Evolutionary conservation across 306 rosid species (phyloP).

Genomic region (Vigna nakashimae): DNA sequence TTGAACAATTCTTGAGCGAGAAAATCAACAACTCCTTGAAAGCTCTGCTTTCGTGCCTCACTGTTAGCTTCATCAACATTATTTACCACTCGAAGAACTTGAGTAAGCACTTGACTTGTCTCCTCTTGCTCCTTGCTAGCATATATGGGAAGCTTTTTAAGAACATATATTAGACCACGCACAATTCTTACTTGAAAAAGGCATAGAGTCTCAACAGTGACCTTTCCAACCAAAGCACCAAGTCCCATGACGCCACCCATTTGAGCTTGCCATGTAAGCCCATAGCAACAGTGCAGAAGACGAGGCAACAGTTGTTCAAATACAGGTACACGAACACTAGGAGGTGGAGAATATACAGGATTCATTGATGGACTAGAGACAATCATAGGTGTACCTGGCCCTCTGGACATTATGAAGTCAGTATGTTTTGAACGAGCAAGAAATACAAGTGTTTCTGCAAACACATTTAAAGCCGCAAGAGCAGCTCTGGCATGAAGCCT

Average conservation of each 20-base stretch:
- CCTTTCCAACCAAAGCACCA: constrained; percentile 98
- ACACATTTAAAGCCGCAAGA: constrained; percentile 81
- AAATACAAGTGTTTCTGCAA: constrained; percentile 92
- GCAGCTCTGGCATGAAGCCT: constrained; percentile 97
- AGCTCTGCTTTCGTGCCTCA: constrained; percentile 89
- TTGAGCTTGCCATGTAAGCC: constrained; percentile 96
- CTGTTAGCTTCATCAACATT: constrained; percentile 98
- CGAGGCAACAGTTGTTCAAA: constrained; percentile 97
- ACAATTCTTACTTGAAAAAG: constrained; percentile 91
- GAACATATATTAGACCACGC: constrained; percentile 90
- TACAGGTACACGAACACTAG: constrained; percentile 93
- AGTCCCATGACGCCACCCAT: constrained; percentile 99
- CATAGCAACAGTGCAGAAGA: constrained; percentile 97
- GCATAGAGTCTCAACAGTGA: constrained; percentile 92
- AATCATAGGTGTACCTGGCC: constrained; percentile 97
- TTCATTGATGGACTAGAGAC: constrained; percentile 98
- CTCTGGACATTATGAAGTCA: constrained; percentile 87
- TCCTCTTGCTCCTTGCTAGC: constrained; percentile 99
- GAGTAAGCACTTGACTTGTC: constrained; percentile 98
- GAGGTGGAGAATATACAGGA: constrained; percentile 98
- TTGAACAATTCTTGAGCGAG: constrained; percentile 96
- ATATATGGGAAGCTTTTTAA: constrained; percentile 91
- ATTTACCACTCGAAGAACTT: constrained; percentile 98
- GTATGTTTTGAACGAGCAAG: constrained; percentile 95
- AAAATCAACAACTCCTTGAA: constrained; percentile 91